Evolutionary conservation across 2,329 filamentous ascomycete species (phyloP).

Genomic region (Seiridium cupressi): DNA sequence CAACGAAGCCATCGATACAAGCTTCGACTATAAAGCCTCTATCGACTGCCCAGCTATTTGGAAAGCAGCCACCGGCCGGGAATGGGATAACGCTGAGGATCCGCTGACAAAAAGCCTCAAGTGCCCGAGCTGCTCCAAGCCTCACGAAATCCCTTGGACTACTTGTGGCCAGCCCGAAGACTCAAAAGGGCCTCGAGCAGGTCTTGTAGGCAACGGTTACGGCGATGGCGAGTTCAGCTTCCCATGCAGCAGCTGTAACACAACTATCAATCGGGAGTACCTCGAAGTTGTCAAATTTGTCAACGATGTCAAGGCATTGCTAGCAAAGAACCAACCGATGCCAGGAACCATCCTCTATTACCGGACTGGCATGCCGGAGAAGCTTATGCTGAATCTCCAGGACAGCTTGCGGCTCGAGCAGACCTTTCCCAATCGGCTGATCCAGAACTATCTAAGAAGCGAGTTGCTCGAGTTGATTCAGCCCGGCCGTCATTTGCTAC

Average conservation of each 20-base stretch:
- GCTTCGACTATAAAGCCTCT: slow-evolving; percentile 55
- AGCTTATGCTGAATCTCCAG: slow-evolving; percentile 21
- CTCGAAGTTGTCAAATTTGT: slow-evolving; percentile 63
- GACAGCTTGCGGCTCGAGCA: slow-evolving; percentile 24
- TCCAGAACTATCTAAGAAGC: slow-evolving; percentile 44
- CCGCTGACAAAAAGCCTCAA: slow-evolving; percentile 41
- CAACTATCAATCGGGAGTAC: slow-evolving; percentile 51
- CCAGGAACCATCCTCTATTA: slow-evolving; percentile 65
- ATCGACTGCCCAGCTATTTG: slow-evolving; percentile 45
- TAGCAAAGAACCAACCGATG: slow-evolving; percentile 51
- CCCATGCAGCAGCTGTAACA: slow-evolving; percentile 50
- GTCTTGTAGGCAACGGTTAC: slow-evolving; percentile 53
- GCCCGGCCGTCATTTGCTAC: slow-evolving; percentile 15
- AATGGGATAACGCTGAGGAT: slow-evolving; percentile 62
- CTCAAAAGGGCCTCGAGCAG: slow-evolving; percentile 29
- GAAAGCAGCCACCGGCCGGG: slow-evolving; percentile 41
- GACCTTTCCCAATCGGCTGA: slow-evolving; percentile 57
- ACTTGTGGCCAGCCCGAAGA: slow-evolving; percentile 39
- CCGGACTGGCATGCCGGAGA: slow-evolving; percentile 45
- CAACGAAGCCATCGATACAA: slow-evolving; percentile 54
- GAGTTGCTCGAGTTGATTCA: slow-evolving; percentile 39
- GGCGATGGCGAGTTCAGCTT: slow-evolving; percentile 55
- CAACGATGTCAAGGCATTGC: slow-evolving; percentile 49
- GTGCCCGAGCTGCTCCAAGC: slow-evolving; percentile 53
- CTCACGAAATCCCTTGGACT: slow-evolving; percentile 58